Evolutionary conservation across 2,329 filamentous ascomycete species (phyloP).

Genomic region (Whalleya microplaca): DNA sequence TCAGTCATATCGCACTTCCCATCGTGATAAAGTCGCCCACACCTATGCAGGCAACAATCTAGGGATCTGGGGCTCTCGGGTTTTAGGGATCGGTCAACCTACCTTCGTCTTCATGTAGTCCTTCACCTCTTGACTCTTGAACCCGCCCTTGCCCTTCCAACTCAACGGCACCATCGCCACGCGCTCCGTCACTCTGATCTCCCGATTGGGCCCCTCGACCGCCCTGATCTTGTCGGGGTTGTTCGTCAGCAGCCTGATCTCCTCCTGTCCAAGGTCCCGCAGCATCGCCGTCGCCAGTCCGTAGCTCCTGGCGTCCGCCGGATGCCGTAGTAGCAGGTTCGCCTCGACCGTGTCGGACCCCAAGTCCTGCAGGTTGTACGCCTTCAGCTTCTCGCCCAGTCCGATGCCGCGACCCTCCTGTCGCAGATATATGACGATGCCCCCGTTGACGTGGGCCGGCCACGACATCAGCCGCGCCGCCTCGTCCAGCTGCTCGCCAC

Average conservation of each 20-base stretch:
- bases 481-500: constrained; percentile 96
- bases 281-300: constrained; percentile 96
- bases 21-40: no score
- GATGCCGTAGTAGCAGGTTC: constrained; percentile 87
- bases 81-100: constrained; percentile 37
- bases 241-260: constrained; percentile 87
- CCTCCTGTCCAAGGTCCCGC: constrained; percentile 77
- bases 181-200: constrained; percentile 84
- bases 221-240: constrained; percentile 97
- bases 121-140: constrained; percentile 86
- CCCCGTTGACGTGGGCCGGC: constrained; percentile 65
- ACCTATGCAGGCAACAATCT: no score
- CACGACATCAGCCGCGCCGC: constrained; percentile 91
- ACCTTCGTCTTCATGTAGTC: constrained; percentile 96
- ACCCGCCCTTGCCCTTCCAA: constrained; percentile 85
- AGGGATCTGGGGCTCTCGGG: no score
- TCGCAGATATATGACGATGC: constrained; percentile 92
- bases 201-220: constrained; percentile 87
- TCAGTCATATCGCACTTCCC: no score
- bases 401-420: constrained; percentile 97
- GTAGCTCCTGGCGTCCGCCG: constrained; percentile 92
- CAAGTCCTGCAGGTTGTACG: constrained; percentile 95
- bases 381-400: constrained; percentile 92
- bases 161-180: constrained; percentile 95
- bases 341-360: constrained; percentile 98